Percentiles rank a stretch among this genome's conserved stretches.
These are phyloP conservation scores for Lupinus albus DNA, from an alignment of 306 rosid species.

Conservation along the genomic window DNA sequence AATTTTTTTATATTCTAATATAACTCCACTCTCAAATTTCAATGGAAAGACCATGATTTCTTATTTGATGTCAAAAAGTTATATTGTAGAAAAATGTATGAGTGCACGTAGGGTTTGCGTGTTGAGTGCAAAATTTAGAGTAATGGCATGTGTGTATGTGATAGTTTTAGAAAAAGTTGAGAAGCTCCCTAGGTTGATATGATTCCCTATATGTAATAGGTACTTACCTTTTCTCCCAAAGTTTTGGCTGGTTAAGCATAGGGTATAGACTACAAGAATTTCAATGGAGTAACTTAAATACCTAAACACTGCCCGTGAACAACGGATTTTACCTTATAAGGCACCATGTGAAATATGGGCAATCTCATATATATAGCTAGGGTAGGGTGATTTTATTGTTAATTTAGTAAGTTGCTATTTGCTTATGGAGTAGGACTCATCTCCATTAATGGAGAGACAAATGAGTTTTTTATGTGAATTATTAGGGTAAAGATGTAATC, in stretches of 20 bases:
- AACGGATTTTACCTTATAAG: not conserved
- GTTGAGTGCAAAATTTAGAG: conserved; percentile 68
- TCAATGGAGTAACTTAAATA: conserved; percentile 42
- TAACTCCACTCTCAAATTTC: too few species aligned
- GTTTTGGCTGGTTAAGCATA: conserved; percentile 44
- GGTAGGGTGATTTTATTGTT: not conserved
- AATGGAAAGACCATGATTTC: too few species aligned
- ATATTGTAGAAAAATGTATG: conserved; percentile 49
- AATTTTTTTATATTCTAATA: too few species aligned
- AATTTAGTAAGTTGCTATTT: not conserved
- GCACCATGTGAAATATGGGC: not conserved
- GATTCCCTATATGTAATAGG: conserved; percentile 63
- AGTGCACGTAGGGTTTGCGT: conserved; percentile 88
- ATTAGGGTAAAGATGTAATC: too few species aligned
- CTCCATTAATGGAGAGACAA: too few species aligned
- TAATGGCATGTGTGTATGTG: conserved; percentile 43
- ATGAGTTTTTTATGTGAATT: too few species aligned
- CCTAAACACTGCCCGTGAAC: conserved; percentile 34
- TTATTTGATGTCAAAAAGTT: too few species aligned
- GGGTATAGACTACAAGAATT: conserved; percentile 35
- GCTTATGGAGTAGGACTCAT: too few species aligned
- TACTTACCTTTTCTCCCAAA: conserved; percentile 43
- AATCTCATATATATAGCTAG: not conserved
- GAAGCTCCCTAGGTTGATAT: conserved; percentile 57
- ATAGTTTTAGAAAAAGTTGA: conserved; percentile 45